Conservation (phyloP, 1,284 basidiomycete genomes). For the Phellopilus nigrolimitatus region DNA sequence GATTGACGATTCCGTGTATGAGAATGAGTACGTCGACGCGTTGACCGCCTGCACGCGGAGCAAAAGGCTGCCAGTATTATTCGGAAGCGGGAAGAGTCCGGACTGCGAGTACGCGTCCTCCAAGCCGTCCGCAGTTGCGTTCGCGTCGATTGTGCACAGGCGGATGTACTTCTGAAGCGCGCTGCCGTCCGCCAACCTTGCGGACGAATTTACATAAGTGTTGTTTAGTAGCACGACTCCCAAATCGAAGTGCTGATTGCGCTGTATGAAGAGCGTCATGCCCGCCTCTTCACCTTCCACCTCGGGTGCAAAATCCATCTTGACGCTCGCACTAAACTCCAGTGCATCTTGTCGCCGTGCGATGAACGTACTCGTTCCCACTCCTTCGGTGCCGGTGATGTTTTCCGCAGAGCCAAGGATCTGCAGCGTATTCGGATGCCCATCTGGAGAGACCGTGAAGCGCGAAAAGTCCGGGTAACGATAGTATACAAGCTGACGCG, state of each 20-base stretch:
- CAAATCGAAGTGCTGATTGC: slow-evolving; percentile 22
- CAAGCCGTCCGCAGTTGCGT: slow-evolving; percentile 15
- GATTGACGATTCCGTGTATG: slow-evolving; percentile 15
- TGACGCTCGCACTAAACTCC: slow-evolving; percentile 19
- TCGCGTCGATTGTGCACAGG: slow-evolving; percentile 18
- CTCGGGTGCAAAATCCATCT: slow-evolving; percentile 13
- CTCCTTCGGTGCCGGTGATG: slow-evolving; percentile 24
- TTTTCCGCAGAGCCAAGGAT: slow-evolving; percentile 28
- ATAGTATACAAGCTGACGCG: slow-evolving; percentile 30
- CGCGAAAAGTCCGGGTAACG: slow-evolving; percentile 27
- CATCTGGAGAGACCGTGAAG: slow-evolving; percentile 27
- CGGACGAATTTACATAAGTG: background rate
- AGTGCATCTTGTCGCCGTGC: slow-evolving; percentile 21
- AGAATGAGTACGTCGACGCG: slow-evolving; percentile 19
- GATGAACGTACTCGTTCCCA: slow-evolving; percentile 22
- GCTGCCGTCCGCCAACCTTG: background rate
- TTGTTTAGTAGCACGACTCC: slow-evolving; percentile 13
- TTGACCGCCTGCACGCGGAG: slow-evolving; percentile 20
- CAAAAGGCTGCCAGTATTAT: background rate
- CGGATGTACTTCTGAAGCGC: slow-evolving; percentile 13
- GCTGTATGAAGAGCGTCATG: slow-evolving; percentile 22
- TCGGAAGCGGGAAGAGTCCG: slow-evolving; percentile 9
- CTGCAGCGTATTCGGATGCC: slow-evolving; percentile 26
- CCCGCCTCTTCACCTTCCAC: slow-evolving; percentile 22
- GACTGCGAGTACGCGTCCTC: slow-evolving; percentile 16